Conservation (phyloP, 2,329 filamentous ascomycete species). For the Lomentospora prolificans region DNA sequence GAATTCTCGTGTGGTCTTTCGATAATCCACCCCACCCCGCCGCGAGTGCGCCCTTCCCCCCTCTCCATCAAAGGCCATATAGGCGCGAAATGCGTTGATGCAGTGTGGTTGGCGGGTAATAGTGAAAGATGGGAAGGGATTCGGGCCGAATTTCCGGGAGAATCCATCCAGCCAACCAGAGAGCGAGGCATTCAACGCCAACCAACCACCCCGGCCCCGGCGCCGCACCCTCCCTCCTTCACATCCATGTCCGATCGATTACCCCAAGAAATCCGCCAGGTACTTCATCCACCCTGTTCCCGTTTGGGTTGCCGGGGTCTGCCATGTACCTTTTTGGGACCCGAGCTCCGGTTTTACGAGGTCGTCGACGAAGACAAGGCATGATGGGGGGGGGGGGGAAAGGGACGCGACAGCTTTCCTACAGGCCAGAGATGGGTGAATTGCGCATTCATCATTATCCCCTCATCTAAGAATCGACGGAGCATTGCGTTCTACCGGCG, state of each 20-base stretch:
- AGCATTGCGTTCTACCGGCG: no score
- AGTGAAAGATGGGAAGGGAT: neutral
- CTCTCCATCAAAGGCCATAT: neutral
- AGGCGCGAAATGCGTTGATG: neutral
- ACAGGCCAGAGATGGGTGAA: no score
- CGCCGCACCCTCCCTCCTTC: neutral
- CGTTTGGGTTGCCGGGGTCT: no score
- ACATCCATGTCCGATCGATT: neutral
- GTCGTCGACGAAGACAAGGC: no score
- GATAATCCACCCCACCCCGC: neutral
- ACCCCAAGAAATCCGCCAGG: neutral
- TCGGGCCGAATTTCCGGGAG: conserved; percentile 1
- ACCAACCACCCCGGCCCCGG: neutral
- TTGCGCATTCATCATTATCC: no score
- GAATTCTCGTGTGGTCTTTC: neutral
- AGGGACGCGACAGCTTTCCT: no score
- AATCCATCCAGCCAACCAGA: neutral
- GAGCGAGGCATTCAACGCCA: neutral
- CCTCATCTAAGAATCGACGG: no score
- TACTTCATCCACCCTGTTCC: neutral
- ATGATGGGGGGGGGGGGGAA: no score
- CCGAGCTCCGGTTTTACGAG: no score
- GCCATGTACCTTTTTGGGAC: no score
- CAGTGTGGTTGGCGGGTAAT: conserved; percentile 3
- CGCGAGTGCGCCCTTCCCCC: neutral